Evolutionary conservation across 2,329 filamentous ascomycete genomes (phyloP).

Genomic region (Geoglossum cookeanum): DNA sequence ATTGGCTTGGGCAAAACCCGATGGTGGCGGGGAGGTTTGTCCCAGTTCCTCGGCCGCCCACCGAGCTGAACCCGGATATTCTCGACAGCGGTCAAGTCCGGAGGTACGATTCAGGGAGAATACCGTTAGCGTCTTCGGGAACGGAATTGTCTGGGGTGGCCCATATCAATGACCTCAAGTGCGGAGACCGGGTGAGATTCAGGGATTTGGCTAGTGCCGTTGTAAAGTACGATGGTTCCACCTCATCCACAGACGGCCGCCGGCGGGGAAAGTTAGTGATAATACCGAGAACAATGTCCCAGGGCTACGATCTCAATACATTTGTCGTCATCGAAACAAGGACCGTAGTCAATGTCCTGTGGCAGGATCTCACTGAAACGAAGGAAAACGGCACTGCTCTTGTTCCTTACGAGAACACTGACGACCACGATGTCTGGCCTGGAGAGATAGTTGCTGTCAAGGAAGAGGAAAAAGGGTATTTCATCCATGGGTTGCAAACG

Average conservation of each 20-base stretch:
- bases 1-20: conserved; percentile 32
- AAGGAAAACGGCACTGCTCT: conserved; percentile 26
- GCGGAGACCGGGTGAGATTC: conserved; percentile 34
- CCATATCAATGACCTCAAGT: conserved; percentile 21
- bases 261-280: conserved; percentile 23
- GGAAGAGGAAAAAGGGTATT: conserved; percentile 15
- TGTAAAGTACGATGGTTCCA: conserved; percentile 29
- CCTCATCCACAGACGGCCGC: conserved; percentile 13
- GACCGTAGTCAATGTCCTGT: conserved; percentile 33
- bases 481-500: background rate
- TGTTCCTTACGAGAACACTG: conserved; percentile 29
- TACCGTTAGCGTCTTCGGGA: conserved; percentile 10
- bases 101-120: conserved; percentile 23
- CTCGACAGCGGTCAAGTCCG: conserved; percentile 23
- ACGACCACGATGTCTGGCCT: conserved; percentile 38
- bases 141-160: conserved; percentile 16
- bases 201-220: conserved; percentile 30
- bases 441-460: conserved; percentile 34
- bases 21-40: conserved; percentile 11
- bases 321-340: conserved; percentile 30
- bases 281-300: conserved; percentile 27
- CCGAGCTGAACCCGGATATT: conserved; percentile 19
- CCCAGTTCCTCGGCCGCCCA: conserved; percentile 16
- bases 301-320: conserved; percentile 39
- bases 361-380: conserved; percentile 37